phyloP scores from a whole-genome alignment of 202 grass and related monocot genomes.

The Sporobolus alterniflorus region DNA sequence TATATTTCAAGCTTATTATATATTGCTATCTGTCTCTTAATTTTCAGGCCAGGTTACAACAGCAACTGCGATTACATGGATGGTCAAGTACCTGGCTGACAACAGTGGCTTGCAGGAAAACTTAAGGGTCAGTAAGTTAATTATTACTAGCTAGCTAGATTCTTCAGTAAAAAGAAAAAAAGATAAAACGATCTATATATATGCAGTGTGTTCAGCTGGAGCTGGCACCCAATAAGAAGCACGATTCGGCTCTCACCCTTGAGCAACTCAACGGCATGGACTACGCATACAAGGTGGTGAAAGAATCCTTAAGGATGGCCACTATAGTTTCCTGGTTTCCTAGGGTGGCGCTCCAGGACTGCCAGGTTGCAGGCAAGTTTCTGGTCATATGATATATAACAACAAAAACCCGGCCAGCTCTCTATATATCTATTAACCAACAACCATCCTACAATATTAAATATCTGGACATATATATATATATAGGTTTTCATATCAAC shows the following conservation, averaged over 20 bases:
- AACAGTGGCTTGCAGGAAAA: slow-evolving; percentile 67
- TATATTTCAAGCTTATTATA: too few relatives aligned
- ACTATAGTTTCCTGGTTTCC: slow-evolving; percentile 98
- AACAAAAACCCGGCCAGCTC: too few relatives aligned
- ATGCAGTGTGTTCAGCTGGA: slow-evolving; percentile 69
- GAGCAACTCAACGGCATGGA: slow-evolving; percentile 73
- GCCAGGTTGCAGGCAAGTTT: slow-evolving; percentile 70
- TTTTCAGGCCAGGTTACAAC: slow-evolving; percentile 84
- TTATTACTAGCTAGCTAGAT: too few relatives aligned
- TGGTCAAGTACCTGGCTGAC: slow-evolving; percentile 85
- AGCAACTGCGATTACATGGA: slow-evolving; percentile 87
- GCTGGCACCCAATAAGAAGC: slow-evolving; percentile 36
- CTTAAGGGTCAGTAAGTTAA: slow-evolving; percentile 46
- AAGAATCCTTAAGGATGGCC: slow-evolving; percentile 91
- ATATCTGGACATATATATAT: too few relatives aligned
- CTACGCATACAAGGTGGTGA: slow-evolving; percentile 76
- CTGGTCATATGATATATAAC: too few relatives aligned
- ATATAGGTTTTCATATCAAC: slow-evolving; percentile 77
- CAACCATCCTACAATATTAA: too few relatives aligned
- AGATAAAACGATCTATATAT: neutral
- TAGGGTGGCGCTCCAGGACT: slow-evolving; percentile 81
- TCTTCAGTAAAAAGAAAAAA: too few relatives aligned
- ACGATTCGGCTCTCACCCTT: slow-evolving; percentile 38
- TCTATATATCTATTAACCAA: too few relatives aligned
- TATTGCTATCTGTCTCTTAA: too few relatives aligned